Evolutionary conservation across 1,139 yeast genomes (phyloP), one percentile per base, ranked within the genome.

Genomic region (Saccharomyces hybrid): DNA sequence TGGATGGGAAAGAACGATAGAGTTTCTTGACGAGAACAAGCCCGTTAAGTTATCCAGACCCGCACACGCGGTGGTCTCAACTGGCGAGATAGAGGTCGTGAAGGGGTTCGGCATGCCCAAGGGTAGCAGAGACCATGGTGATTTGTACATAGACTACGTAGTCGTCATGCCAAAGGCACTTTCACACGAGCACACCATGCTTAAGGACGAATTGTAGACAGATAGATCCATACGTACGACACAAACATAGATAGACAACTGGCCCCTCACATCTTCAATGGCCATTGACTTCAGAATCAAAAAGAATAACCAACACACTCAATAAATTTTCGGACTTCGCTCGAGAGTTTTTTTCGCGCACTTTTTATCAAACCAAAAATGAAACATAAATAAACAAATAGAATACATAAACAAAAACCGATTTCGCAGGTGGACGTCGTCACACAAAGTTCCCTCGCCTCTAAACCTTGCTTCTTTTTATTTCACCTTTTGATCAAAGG

Each of bases 101-200:
- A 73, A 75, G 58, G 90, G 87, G 12, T 84, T 80, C 64, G 99
- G 99, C 34, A 89, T 93, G 97, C 98, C 98, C 1, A 60, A 64
- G 12, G 77, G 76, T 48, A 73, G 75, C 16, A 83, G 80, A 57
- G 53, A 52, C 24, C 80, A 70, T 68, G 99, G 98, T 34, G 88
- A 89, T 68, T 75, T 91, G 66, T 87, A 74, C 67, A 76, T 93
- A 52, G 86, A 84, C 60, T 88, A 87, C 69, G 78, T 74, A 55
- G 83, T 88, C 1, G 70, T 87, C 19, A 60, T 63, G 56, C 72
- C 72, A 24, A 38, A 48, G 49, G 24, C n/a, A 16, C 24, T 38
- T 21, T 11, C 16, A 19, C 24, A 31, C 14, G 34, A 44, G 26
- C 26, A 28, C 12, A 19, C 31, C 8, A 4, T 9, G 31, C 46